phyloP scores from a whole-genome alignment of 2,329 filamentous ascomycete species.

The Aspergillus sojae region DNA sequence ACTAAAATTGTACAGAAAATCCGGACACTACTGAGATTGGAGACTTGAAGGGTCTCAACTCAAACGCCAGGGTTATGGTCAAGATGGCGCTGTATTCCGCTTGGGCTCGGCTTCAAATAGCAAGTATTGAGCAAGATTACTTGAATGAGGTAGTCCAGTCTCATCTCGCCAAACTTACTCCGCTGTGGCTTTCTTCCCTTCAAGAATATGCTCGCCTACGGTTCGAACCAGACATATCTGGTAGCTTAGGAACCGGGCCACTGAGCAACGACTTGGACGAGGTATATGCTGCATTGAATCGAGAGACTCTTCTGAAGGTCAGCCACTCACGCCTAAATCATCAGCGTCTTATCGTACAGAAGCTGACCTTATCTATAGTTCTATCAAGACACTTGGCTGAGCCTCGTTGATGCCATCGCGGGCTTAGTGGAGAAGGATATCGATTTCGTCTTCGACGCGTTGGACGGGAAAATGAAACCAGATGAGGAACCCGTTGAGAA shows the following conservation, averaged over 20 bases:
- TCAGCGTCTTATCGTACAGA: background rate
- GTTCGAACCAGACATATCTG: slow-evolving; percentile 97
- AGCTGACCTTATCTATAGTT: slow-evolving; percentile 54
- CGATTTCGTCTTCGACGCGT: slow-evolving; percentile 93
- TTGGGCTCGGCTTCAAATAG: slow-evolving; percentile 96
- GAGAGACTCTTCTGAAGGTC: slow-evolving; percentile 82
- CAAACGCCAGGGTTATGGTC: slow-evolving; percentile 97
- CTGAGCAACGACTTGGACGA: slow-evolving; percentile 86
- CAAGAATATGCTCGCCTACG: slow-evolving; percentile 89
- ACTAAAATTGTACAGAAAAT: slow-evolving; percentile 52
- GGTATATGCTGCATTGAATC: slow-evolving; percentile 91
- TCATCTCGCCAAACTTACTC: slow-evolving; percentile 85
- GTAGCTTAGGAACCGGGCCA: slow-evolving; percentile 78
- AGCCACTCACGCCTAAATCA: slow-evolving; percentile 2
- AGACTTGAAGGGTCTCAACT: slow-evolving; percentile 87
- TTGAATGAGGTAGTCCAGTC: slow-evolving; percentile 85
- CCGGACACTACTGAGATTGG: slow-evolving; percentile 84
- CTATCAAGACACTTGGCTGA: slow-evolving; percentile 96
- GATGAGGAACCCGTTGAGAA: slow-evolving; percentile 29
- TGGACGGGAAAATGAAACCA: slow-evolving; percentile 73
- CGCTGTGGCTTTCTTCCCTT: slow-evolving; percentile 89
- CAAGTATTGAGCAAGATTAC: slow-evolving; percentile 89
- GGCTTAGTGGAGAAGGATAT: slow-evolving; percentile 97
- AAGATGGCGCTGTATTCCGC: slow-evolving; percentile 96
- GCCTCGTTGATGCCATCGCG: slow-evolving; percentile 94